Percentiles rank a stretch among this genome's conserved stretches.
Evolutionary conservation across 495 filamentous ascomycete genomes (phyloP).

Genomic region (Extremus antarcticus): DNA sequence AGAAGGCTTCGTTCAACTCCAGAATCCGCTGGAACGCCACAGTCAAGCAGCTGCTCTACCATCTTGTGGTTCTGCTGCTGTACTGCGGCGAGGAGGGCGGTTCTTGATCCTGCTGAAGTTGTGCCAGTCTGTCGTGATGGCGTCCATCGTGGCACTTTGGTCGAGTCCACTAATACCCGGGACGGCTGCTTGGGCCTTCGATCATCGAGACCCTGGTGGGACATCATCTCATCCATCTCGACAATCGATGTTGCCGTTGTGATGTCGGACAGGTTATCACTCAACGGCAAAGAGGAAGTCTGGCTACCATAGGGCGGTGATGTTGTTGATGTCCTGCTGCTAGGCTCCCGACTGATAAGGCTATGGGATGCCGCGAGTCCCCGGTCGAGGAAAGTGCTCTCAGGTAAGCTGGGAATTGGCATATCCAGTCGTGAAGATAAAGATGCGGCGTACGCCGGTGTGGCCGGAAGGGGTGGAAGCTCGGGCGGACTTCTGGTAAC

Average conservation of each 20-base stretch:
- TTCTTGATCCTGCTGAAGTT: slow-evolving; percentile 23
- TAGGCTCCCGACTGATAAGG: background rate
- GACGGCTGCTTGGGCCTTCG: slow-evolving; percentile 2
- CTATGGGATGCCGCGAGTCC: background rate
- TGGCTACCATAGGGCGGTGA: background rate
- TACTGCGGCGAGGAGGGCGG: slow-evolving; percentile 32
- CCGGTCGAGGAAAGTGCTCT: background rate
- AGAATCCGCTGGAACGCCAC: slow-evolving; percentile 39
- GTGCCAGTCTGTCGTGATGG: slow-evolving; percentile 24
- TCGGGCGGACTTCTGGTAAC: background rate
- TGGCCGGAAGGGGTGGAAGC: background rate
- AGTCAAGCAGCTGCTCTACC: slow-evolving; percentile 42
- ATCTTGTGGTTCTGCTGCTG: slow-evolving; percentile 36
- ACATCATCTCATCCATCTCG: slow-evolving; percentile 4
- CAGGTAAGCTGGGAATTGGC: background rate
- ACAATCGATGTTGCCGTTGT: slow-evolving; percentile 3
- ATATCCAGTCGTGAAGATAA: background rate
- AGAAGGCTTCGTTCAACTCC: slow-evolving; percentile 25
- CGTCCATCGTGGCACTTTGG: slow-evolving; percentile 31
- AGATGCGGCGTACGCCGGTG: background rate
- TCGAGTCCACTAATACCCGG: slow-evolving; percentile 25
- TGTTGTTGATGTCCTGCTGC: background rate
- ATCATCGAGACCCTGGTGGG: background rate
- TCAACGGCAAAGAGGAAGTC: background rate
- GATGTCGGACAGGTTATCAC: slow-evolving; percentile 1